Percentiles rank a stretch among this genome's conserved stretches.
Evolutionary conservation across 495 filamentous ascomycete species (phyloP).

Genomic region (Hyaloscypha variabilis): DNA sequence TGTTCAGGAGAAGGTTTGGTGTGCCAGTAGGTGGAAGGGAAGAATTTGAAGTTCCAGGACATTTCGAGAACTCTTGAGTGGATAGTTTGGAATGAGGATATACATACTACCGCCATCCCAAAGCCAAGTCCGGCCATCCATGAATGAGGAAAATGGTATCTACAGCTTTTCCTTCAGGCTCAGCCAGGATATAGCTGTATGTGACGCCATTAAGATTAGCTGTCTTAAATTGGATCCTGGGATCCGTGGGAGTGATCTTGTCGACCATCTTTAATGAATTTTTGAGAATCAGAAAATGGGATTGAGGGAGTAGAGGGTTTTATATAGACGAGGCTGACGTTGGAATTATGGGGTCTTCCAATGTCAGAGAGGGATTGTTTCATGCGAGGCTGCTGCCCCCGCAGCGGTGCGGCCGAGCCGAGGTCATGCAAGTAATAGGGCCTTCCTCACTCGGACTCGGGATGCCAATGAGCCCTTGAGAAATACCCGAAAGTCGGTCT

Average conservation of each 20-base stretch:
- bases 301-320: neutral
- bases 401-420: neutral
- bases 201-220: slow-evolving; percentile 62
- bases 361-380: neutral
- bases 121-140: slow-evolving; percentile 8
- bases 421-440: neutral
- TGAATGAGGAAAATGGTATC: slow-evolving; percentile 67
- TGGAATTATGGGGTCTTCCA: neutral
- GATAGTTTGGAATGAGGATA: neutral
- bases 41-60: too few species aligned
- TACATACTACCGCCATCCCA: neutral
- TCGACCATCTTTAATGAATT: slow-evolving; percentile 49
- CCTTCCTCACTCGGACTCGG: neutral
- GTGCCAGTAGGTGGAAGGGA: neutral
- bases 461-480: neutral
- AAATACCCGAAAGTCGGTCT: too few species aligned
- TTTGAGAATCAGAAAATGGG: neutral
- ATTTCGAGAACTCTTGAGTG: neutral
- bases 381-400: slow-evolving; percentile 11
- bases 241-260: slow-evolving; percentile 65
- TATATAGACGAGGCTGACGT: slow-evolving; percentile 7
- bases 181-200: slow-evolving; percentile 72
- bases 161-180: slow-evolving; percentile 47
- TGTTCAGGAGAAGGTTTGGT: neutral
- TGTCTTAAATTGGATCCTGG: slow-evolving; percentile 63